Base-by-base conservation (phyloP, 2,329 filamentous ascomycete species). In the Diplodia sapinea region DNA sequence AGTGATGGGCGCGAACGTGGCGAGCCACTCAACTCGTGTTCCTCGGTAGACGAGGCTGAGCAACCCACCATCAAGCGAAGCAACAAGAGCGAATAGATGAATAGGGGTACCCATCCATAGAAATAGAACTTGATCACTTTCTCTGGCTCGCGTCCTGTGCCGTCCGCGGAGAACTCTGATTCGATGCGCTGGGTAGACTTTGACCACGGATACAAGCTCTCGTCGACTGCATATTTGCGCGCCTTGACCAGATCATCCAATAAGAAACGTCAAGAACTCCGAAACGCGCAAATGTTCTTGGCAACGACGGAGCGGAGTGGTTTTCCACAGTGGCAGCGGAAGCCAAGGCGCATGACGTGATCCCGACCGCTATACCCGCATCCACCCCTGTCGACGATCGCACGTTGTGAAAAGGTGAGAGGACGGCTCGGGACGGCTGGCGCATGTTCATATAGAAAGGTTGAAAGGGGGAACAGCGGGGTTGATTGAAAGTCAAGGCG, bases 361-460 rank as follows among this genome's bases (percentile, higher is more conserved):
- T 56, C 54, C 54, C 54, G 33, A 11, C 54, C n/a, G 54, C 54
- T 11, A 26, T 56, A 20, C 17, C 54, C 54, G 54, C 33, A 1
- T 23, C 23, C 17, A 40, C 36, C 54, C 51, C 54, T 56, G 54
- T 23, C 54, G 33, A 20, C 54, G 54, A 56, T 56, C 54, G 26
- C 8, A 20, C 9, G 5, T 6, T 40, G n/a, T n/a, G 17, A 20
- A n/a, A 20, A 20, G 43, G 17, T 9, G 17, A 20, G 17, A 3
- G 17, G 43, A 20, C 43, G 43, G 17, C 11, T 17, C 17, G 31
- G 23, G 43, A 47, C 8, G 17, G 7, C 43, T 47, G 43, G 13
- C 43, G n/a, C n/a, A 47, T 47, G 4, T 11, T 4, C 17, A 47
- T 9, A 47, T 47, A 20, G n/a, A 56, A 23, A 20, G 33, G 54